phyloP scores from a whole-genome alignment of 345 rosid species.

The Dovyalis caffra region DNA sequence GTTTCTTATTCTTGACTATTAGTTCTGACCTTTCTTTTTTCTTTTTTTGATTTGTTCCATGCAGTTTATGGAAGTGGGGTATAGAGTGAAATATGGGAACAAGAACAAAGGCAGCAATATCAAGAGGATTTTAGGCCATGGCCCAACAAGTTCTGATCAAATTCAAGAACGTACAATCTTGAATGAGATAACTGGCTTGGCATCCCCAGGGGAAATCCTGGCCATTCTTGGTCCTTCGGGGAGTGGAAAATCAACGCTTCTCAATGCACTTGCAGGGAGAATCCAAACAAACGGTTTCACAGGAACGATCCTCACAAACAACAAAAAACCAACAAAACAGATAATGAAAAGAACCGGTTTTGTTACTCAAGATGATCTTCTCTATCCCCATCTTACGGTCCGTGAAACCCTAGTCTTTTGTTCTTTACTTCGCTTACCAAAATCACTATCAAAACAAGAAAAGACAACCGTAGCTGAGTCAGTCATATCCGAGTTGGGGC shows the following conservation, averaged over 20 bases:
- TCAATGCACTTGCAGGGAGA: conserved; percentile 75
- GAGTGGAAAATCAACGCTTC: conserved; percentile 88
- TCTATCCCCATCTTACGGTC: conserved; percentile 83
- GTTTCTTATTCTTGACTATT: conserved; percentile 22
- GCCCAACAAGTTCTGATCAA: conserved; percentile 27
- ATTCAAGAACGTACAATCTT: conserved; percentile 58
- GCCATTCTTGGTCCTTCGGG: conserved; percentile 96
- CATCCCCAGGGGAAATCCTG: conserved; percentile 80
- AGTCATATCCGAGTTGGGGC: conserved; percentile 71
- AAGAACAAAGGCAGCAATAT: conserved; percentile 26
- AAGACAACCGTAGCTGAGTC: conserved; percentile 58
- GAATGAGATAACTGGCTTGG: conserved; percentile 68
- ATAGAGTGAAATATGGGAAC: conserved; percentile 49
- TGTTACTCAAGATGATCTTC: conserved; percentile 85
- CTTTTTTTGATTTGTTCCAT: conserved; percentile 1
- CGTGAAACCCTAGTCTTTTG: conserved; percentile 85
- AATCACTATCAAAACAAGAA: conserved; percentile 44
- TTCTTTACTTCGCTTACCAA: conserved; percentile 65
- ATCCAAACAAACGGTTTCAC: conserved; percentile 50
- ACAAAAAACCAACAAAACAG: conserved; percentile 46
- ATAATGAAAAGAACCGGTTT: conserved; percentile 68
- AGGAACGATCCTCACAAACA: conserved; percentile 68
- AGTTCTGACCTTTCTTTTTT: conserved; percentile 21
- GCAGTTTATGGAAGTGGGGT: conserved; percentile 77
- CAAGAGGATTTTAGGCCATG: conserved; percentile 32